phyloP scores from a whole-genome alignment of 768 basidiomycete species.

The Lentinula aciculospora region DNA sequence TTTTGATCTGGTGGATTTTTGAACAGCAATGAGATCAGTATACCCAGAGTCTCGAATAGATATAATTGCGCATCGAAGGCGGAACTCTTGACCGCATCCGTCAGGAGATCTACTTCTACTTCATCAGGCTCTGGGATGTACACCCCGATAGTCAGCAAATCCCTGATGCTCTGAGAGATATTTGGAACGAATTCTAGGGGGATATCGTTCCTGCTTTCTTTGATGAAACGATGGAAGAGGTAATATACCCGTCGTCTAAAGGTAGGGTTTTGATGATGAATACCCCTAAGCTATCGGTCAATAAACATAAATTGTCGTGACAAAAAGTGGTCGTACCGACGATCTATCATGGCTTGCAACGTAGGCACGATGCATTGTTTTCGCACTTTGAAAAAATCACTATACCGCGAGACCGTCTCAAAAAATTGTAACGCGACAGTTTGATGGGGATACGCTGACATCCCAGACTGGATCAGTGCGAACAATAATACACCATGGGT shows the following conservation, averaged over 20 bases:
- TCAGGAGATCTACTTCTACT: constrained; percentile 63
- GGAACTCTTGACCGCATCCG: constrained; percentile 74
- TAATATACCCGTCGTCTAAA: constrained; percentile 83
- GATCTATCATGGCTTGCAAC: constrained; percentile 82
- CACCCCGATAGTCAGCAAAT: constrained; percentile 71
- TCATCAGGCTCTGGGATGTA: constrained; percentile 76
- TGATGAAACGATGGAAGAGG: constrained; percentile 89
- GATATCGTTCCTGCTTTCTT: constrained; percentile 75
- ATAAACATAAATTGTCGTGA: background rate
- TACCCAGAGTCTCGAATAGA: constrained; percentile 89
- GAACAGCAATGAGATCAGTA: constrained; percentile 71
- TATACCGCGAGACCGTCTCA: constrained; percentile 87
- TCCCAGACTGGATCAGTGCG: constrained; percentile 76
- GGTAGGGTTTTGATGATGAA: constrained; percentile 69
- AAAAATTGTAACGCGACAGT: constrained; percentile 88
- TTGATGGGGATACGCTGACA: constrained; percentile 78
- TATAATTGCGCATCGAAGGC: constrained; percentile 90
- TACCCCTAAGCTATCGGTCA: constrained; percentile 49
- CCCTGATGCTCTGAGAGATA: constrained; percentile 70
- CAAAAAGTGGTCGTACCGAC: constrained; percentile 47
- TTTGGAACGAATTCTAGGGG: constrained; percentile 62
- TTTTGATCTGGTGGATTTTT: constrained; percentile 65
- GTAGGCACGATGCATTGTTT: constrained; percentile 85
- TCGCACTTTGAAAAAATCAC: constrained; percentile 94
- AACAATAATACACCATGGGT: constrained; percentile 87